Percentiles rank a stretch among this genome's conserved stretches.
phyloP scores from a whole-genome alignment of 805 yeast species.

The Komagataella kurtzmanii region DNA sequence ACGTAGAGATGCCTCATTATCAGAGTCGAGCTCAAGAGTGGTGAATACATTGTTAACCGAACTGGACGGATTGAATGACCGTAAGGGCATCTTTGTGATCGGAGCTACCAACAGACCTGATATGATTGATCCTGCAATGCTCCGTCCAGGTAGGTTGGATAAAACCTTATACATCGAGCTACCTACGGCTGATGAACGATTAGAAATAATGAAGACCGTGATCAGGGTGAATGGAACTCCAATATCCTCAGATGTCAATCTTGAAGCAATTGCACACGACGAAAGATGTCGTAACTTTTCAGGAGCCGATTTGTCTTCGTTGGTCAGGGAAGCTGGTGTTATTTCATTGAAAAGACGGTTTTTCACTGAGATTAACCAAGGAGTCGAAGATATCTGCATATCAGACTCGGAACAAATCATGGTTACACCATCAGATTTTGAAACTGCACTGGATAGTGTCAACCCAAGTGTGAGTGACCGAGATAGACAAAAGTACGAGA shows the following conservation, averaged over 20 bases:
- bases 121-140: conserved; percentile 97
- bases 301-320: conserved; percentile 91
- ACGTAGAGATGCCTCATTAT: conserved; percentile 73
- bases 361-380: conserved; percentile 33
- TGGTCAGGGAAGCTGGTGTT: conserved; percentile 91
- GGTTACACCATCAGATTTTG: conserved; percentile 59
- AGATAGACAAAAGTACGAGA: conserved; percentile 69
- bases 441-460: conserved; percentile 55
- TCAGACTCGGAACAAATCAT: conserved; percentile 22
- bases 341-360: conserved; percentile 68
- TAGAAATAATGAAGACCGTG: conserved; percentile 71
- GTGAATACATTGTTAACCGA: conserved; percentile 92
- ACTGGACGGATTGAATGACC: conserved; percentile 85
- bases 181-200: conserved; percentile 67
- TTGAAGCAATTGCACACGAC: conserved; percentile 52
- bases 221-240: conserved; percentile 69
- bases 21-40: conserved; percentile 86
- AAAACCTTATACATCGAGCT: conserved; percentile 85
- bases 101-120: conserved; percentile 98
- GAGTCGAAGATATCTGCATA: conserved; percentile 29
- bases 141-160: conserved; percentile 92
- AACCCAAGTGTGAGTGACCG: conserved; percentile 85
- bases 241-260: conserved; percentile 44
- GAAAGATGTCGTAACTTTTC: conserved; percentile 79
- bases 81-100: conserved; percentile 85